phyloP scores from a whole-genome alignment of 345 rosid genomes.

The Eutrema heterophyllum region DNA sequence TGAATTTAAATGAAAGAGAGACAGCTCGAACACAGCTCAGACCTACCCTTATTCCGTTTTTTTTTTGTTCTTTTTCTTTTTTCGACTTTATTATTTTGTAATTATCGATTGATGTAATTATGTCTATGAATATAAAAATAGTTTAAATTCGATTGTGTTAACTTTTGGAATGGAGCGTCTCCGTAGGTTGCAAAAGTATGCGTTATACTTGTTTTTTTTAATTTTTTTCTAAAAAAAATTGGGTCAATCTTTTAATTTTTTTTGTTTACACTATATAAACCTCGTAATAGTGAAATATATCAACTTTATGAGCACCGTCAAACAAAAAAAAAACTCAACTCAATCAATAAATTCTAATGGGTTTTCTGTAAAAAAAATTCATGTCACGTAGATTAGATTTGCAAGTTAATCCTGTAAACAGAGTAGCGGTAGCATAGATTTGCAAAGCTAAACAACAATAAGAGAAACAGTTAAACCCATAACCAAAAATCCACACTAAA shows the following conservation, averaged over 20 bases:
- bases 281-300: not conserved
- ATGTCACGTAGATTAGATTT: no score
- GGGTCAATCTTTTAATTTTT: constrained; percentile 6
- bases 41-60: constrained; percentile 16
- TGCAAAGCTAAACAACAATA: no score
- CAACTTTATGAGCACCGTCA: not conserved
- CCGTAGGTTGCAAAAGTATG: constrained; percentile 12
- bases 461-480: no score
- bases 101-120: not conserved
- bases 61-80: not conserved
- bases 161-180: constrained; percentile 22
- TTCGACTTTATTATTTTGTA: not conserved
- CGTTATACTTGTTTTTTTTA: not conserved
- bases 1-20: constrained; percentile 30
- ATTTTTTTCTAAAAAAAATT: not conserved
- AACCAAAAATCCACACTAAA: no score
- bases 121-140: not conserved
- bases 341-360: no score
- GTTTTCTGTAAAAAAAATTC: no score
- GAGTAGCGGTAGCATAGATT: no score
- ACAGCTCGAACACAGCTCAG: constrained; percentile 96
- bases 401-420: no score
- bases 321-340: not conserved
- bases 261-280: no score
- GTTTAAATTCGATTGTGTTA: not conserved